phyloP scores from a whole-genome alignment of 2,329 filamentous ascomycete species.

The Raffaelea arxii region DNA sequence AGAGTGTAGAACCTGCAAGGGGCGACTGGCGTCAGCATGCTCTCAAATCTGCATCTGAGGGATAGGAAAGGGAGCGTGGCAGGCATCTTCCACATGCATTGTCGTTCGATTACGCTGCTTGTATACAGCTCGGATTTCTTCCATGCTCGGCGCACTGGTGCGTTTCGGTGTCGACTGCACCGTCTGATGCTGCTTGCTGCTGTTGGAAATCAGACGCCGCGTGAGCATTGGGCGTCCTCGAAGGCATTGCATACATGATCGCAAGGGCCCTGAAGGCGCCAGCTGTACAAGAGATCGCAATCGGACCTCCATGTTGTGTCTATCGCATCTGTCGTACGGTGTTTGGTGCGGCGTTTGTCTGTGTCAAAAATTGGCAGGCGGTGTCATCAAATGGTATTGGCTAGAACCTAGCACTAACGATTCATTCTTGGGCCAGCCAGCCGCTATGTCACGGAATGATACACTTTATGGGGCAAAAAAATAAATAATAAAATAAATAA shows the following conservation, averaged over 20 bases:
- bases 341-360: background rate
- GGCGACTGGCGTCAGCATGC: background rate
- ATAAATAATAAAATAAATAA: too few species aligned
- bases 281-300: slow-evolving; percentile 2
- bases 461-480: too few species aligned
- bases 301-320: slow-evolving; percentile 6
- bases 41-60: background rate
- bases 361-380: too few species aligned
- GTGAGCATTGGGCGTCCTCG: too few species aligned
- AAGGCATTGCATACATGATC: slow-evolving; percentile 5
- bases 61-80: background rate
- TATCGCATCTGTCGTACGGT: background rate
- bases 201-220: too few species aligned
- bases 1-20: slow-evolving; percentile 46
- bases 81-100: slow-evolving; percentile 32
- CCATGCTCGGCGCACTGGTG: slow-evolving; percentile 43
- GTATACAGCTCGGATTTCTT: slow-evolving; percentile 54
- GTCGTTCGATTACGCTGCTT: slow-evolving; percentile 58
- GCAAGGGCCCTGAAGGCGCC: background rate
- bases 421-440: too few species aligned
- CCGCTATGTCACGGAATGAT: too few species aligned
- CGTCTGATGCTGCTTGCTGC: background rate
- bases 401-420: too few species aligned
- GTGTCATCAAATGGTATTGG: too few species aligned
- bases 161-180: background rate